phyloP scores from a whole-genome alignment of 768 basidiomycete species.

The Phlebiopsis flavidoalba region DNA sequence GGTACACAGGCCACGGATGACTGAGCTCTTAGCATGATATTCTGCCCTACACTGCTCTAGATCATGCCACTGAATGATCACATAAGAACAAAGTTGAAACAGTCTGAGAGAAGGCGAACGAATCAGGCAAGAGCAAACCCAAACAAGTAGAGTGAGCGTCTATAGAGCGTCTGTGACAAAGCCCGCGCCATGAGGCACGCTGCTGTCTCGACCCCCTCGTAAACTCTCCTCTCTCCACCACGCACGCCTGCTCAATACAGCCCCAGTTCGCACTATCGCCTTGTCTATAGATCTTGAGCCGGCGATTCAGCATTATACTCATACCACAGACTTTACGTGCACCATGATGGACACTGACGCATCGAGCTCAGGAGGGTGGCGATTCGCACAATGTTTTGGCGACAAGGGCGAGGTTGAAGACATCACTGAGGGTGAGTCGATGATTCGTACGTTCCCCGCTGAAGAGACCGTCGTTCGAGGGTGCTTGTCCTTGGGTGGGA shows the following conservation, averaged over 20 bases:
- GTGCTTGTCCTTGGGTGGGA: background rate
- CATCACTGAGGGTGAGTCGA: constrained; percentile 87
- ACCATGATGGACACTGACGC: constrained; percentile 78
- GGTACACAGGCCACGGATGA: no score
- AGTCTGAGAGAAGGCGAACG: background rate
- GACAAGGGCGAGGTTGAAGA: constrained; percentile 99
- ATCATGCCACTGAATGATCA: background rate
- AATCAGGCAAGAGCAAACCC: background rate
- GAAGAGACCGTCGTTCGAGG: background rate
- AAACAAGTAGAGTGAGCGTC: background rate
- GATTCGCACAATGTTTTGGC: constrained; percentile 99
- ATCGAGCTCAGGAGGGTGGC: constrained; percentile 85
- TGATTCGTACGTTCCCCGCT: background rate
- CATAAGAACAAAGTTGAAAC: no score
- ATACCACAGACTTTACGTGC: background rate
- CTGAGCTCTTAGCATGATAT: no score
- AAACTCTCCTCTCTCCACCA: constrained; percentile 21
- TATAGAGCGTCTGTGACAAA: background rate
- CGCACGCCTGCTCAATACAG: constrained; percentile 20
- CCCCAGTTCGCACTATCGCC: background rate
- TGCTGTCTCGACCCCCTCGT: constrained; percentile 24
- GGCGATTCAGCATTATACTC: constrained; percentile 2
- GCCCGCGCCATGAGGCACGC: constrained; percentile 1
- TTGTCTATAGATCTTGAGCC: constrained; percentile 2
- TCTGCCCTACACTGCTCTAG: background rate